These are phyloP conservation scores for Aegilops tauschii DNA, from an alignment of 176 grass and related monocot genomes.

Conservation along the genomic window DNA sequence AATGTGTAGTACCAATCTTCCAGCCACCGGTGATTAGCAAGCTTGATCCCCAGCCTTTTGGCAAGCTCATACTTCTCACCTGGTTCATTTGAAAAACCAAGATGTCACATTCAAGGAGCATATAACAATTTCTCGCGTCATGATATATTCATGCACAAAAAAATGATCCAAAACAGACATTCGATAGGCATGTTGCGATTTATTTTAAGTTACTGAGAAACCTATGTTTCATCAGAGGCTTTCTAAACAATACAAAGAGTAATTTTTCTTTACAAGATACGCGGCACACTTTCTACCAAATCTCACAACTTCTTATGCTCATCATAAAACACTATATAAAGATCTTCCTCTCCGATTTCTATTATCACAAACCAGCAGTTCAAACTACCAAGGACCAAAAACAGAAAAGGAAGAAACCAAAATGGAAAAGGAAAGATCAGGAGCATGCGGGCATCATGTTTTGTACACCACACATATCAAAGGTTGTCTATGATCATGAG, in stretches of 20 bases:
- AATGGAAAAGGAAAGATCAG: neutral
- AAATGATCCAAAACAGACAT: neutral
- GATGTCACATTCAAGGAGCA: constrained; percentile 3
- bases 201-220: neutral
- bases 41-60: constrained; percentile 72
- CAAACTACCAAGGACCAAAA: neutral
- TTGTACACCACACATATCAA: neutral
- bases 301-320: neutral
- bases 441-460: neutral
- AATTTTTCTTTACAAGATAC: neutral
- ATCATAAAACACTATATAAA: neutral
- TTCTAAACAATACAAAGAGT: neutral
- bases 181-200: neutral
- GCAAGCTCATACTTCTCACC: constrained; percentile 90
- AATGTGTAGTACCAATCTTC: constrained; percentile 70
- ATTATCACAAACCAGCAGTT: neutral
- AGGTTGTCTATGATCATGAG: neutral
- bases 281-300: neutral
- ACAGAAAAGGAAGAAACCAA: neutral
- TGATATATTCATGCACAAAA: neutral
- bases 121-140: neutral
- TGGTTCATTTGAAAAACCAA: constrained; percentile 36
- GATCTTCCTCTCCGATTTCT: neutral
- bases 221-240: neutral
- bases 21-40: constrained; percentile 80